Conservation (phyloP, 1,284 basidiomycete species). For the Sporisorium sorghi region DNA sequence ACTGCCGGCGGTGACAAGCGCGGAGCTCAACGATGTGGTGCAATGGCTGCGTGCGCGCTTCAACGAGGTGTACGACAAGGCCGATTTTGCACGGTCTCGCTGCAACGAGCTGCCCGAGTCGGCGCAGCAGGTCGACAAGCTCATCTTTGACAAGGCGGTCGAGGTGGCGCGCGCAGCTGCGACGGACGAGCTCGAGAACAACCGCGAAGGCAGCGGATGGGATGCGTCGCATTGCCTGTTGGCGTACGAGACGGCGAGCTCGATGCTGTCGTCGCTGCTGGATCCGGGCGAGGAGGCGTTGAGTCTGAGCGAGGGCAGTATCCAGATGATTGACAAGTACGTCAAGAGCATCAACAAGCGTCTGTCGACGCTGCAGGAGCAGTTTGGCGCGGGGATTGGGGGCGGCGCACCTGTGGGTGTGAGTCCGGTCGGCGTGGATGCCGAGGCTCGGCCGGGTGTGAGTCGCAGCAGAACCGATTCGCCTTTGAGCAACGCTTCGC, state of each 20-base stretch:
- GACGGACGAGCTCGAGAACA: conserved; percentile 81
- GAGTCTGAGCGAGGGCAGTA: conserved; percentile 56
- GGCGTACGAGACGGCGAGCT: conserved; percentile 91
- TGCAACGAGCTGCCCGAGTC: conserved; percentile 71
- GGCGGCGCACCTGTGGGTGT: conserved; percentile 5
- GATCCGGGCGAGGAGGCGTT: conserved; percentile 84
- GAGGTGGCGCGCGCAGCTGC: conserved; percentile 86
- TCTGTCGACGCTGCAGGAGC: conserved; percentile 49
- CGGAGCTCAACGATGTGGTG: conserved; percentile 74
- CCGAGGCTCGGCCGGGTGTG: conserved; percentile 21
- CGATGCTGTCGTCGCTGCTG: conserved; percentile 89
- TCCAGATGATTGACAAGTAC: conserved; percentile 64
- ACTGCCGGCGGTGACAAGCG: conserved; percentile 65
- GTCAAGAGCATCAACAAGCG: conserved; percentile 64
- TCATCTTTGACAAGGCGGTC: conserved; percentile 74
- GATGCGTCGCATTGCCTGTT: conserved; percentile 83
- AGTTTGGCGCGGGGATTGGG: conserved; percentile 21
- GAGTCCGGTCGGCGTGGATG: conserved; percentile 23
- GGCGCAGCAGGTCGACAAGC: conserved; percentile 71
- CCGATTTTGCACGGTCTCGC: conserved; percentile 73
- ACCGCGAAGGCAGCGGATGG: conserved; percentile 73
- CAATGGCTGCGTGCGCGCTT: conserved; percentile 74
- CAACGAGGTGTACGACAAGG: conserved; percentile 75
- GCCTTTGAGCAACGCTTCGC: conserved; percentile 24
- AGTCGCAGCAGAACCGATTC: conserved; percentile 33